These are phyloP conservation scores for Pichia sp. DNA, from an alignment of 1,139 yeast species.

Conservation along the genomic window DNA sequence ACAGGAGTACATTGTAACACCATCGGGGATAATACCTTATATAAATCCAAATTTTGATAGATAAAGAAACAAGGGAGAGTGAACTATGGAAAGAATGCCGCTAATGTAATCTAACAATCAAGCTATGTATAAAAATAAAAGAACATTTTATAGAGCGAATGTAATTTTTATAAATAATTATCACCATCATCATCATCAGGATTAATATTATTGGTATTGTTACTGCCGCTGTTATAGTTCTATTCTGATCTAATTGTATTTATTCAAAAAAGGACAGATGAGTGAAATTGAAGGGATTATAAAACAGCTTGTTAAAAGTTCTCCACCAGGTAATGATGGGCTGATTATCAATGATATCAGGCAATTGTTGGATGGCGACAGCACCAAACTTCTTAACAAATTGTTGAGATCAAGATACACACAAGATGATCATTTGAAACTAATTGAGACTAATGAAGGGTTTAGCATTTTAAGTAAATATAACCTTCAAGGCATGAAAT, in stretches of 20 bases:
- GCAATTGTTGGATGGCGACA: constrained; percentile 31
- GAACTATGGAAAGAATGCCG: no score
- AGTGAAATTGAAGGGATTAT: constrained; percentile 22
- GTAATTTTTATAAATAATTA: no score
- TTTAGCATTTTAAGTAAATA: constrained; percentile 33
- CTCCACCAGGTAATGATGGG: constrained; percentile 45
- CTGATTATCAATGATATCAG: constrained; percentile 20
- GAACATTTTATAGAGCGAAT: no score
- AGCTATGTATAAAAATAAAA: no score
- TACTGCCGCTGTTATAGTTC: no score
- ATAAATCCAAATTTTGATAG: constrained; percentile 2
- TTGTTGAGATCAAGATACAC: constrained; percentile 23
- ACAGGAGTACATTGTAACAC: constrained; percentile 27
- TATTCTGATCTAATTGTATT: no score
- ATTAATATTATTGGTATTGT: no score
- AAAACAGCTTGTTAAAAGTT: constrained; percentile 35
- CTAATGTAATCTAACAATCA: no score
- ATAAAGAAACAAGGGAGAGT: background rate
- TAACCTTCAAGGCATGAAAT: constrained; percentile 39
- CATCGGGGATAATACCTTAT: constrained; percentile 23
- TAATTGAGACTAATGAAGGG: constrained; percentile 17
- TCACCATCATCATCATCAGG: no score
- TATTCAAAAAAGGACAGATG: background rate
- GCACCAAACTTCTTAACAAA: constrained; percentile 32
- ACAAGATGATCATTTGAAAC: constrained; percentile 15